Evolutionary conservation across 305 asterid genomes (phyloP).

Genomic region (Plantago coronopus): DNA sequence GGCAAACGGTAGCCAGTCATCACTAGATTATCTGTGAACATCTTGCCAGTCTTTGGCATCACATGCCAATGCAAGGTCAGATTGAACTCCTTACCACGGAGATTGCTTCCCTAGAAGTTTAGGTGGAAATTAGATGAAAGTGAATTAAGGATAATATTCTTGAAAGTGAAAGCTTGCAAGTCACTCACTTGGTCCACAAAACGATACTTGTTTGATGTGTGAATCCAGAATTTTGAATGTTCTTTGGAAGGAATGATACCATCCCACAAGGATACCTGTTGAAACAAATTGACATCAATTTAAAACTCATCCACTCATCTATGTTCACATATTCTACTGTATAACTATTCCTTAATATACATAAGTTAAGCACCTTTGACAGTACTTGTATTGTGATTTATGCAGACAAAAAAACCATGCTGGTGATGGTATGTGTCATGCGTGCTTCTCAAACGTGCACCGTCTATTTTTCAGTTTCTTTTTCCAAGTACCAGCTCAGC

Average conservation of each 20-base stretch:
- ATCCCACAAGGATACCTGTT: constrained; percentile 90
- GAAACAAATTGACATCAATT: constrained; percentile 21
- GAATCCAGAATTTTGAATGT: constrained; percentile 73
- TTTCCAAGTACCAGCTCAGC: too few species aligned
- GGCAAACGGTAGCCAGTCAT: constrained; percentile 84
- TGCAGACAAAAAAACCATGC: too few species aligned
- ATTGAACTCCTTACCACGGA: constrained; percentile 72
- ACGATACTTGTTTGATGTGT: constrained; percentile 80
- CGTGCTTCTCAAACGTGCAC: too few species aligned
- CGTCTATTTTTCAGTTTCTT: too few species aligned
- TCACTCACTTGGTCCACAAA: constrained; percentile 54
- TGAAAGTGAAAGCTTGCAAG: not conserved
- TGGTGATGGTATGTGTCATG: too few species aligned
- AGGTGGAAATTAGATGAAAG: not conserved
- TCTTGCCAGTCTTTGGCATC: constrained; percentile 98
- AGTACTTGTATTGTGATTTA: too few species aligned
- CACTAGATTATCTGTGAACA: constrained; percentile 79
- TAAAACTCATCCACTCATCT: not conserved
- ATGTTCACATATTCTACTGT: not conserved
- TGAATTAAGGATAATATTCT: not conserved
- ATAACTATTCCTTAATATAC: not conserved
- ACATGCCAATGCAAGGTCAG: constrained; percentile 92
- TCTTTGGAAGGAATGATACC: constrained; percentile 80
- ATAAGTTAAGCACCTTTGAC: too few species aligned
- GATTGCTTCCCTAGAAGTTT: constrained; percentile 72